Evolutionary conservation across 2,329 filamentous ascomycete species (phyloP).

Genomic region (Trichoderma sp.): DNA sequence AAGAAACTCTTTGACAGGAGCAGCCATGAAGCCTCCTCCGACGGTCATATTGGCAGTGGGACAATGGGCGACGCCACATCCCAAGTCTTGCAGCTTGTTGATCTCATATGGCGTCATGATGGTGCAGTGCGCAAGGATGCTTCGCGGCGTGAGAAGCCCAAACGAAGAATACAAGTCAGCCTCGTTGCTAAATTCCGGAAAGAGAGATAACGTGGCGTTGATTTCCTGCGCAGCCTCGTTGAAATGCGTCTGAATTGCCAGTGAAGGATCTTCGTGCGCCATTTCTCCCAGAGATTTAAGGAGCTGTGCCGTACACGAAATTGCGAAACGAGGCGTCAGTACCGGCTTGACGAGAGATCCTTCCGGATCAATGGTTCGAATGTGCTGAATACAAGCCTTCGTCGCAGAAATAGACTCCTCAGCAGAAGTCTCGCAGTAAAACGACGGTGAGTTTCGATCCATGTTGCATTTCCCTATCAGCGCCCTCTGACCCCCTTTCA

Average conservation of each 20-base stretch:
- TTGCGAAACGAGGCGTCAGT: constrained; percentile 62
- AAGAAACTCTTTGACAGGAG: constrained; percentile 60
- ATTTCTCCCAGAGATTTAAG: constrained; percentile 58
- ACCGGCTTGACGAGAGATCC: constrained; percentile 50
- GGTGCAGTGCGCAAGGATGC: constrained; percentile 68
- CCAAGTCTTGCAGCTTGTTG: constrained; percentile 44
- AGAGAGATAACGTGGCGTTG: constrained; percentile 53
- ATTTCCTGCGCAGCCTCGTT: constrained; percentile 66
- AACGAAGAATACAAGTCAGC: constrained; percentile 60
- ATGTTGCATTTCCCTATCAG: constrained; percentile 65
- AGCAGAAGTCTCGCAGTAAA: constrained; percentile 50
- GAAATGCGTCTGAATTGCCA: constrained; percentile 68
- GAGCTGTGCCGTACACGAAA: constrained; percentile 57
- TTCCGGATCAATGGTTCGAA: constrained; percentile 47
- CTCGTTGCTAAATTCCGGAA: constrained; percentile 58
- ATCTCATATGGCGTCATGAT: constrained; percentile 61
- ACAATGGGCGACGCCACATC: constrained; percentile 64
- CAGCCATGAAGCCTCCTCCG: constrained; percentile 63
- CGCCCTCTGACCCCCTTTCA: constrained; percentile 56
- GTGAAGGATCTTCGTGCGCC: constrained; percentile 45
- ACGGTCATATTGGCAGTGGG: constrained; percentile 65
- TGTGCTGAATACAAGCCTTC: constrained; percentile 49
- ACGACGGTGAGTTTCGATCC: constrained; percentile 57
- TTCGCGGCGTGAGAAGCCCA: constrained; percentile 53
- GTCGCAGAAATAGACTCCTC: constrained; percentile 53